Evolutionary conservation across 75 land plant genomes (phyloP), one percentile per base, ranked within the genome.

Genomic region (Pinus tabuliformis): DNA sequence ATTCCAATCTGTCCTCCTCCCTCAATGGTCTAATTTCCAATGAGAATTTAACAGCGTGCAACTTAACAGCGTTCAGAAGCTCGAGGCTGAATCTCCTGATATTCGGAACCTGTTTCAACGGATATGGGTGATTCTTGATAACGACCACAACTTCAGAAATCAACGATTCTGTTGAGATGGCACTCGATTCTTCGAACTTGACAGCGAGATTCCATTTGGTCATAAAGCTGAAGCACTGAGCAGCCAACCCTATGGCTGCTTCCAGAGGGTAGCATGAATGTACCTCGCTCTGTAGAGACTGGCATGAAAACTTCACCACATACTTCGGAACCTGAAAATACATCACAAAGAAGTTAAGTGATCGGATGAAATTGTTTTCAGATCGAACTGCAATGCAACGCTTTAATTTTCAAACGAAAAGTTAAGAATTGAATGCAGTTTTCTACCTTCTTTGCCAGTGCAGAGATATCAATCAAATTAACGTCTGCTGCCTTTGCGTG

Each of bases 401-500:
- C 0, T 30, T 30, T 30, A 30, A 30, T 30, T 30, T 30, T 30
- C 30, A 30, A 30, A 30, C 30, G 5, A 13, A 58, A 37, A 2
- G 2, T n/a, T 45, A 70, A 39, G 14, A 26, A 2, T 12, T 62
- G 65, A 9, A 14, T 24, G 24, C 9, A 30, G 8, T 2, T 4
- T 39, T 39, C 18, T 54, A 72, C 73, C 73, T 45, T 13, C 57
- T 82, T 73, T 36, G 80, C 72, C 20, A 83, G 85, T 3, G 56
- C 81, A 42, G 79, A 70, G 42, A 89, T 56, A 37, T 76, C 81
- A 21, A 33, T 81, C 42, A 86, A 63, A 2, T 49, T 14, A 9
- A 58, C 77, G 75, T 81, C 42, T 42, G 86, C 84, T 30, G 45
- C 28, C 1, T 77, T 81, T 37, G 73, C 45, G 65, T 84, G 91